Percentiles rank a stretch among this genome's conserved stretches.
These are phyloP conservation scores for Phytopythium boreale DNA, from an alignment of 352 stramenopile species.

Conservation along the genomic window DNA sequence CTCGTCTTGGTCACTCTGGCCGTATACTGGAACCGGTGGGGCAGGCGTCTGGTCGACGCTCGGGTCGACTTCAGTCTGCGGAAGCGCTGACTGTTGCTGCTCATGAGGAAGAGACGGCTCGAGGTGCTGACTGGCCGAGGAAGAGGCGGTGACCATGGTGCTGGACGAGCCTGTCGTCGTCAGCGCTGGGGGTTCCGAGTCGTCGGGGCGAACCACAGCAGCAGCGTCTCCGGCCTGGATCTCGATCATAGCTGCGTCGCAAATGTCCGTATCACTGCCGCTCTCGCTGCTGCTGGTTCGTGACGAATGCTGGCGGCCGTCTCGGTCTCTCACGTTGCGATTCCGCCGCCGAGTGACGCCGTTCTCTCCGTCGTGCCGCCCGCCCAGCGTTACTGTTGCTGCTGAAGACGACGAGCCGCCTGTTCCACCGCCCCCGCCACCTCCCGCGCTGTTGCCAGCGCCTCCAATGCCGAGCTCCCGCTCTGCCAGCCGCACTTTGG, in stretches of 20 bases:
- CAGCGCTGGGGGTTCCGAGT: background rate
- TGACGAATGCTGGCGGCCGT: slow-evolving; percentile 4
- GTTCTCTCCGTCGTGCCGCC: background rate
- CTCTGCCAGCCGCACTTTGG: slow-evolving; percentile 27
- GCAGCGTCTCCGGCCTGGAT: background rate
- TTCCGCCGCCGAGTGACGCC: background rate
- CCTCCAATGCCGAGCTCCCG: slow-evolving; percentile 11
- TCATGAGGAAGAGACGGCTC: background rate
- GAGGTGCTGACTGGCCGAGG: background rate
- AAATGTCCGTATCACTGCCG: slow-evolving; percentile 7
- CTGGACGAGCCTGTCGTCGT: background rate
- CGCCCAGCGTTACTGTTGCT: background rate
- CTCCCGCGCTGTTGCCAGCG: background rate
- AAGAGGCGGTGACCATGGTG: background rate
- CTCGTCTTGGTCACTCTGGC: slow-evolving; percentile 7
- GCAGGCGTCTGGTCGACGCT: background rate
- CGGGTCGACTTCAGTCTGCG: background rate
- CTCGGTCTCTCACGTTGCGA: background rate
- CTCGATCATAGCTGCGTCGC: no score
- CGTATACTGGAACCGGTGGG: background rate
- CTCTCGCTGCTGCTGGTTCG: slow-evolving; percentile 12
- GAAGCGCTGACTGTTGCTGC: background rate
- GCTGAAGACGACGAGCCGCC: background rate
- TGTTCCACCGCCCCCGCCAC: background rate
- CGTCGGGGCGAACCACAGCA: background rate